Percentiles rank a stretch among this genome's conserved stretches.
Conservation (phyloP, 2,329 filamentous ascomycete species). For the Penicillium sp. region DNA sequence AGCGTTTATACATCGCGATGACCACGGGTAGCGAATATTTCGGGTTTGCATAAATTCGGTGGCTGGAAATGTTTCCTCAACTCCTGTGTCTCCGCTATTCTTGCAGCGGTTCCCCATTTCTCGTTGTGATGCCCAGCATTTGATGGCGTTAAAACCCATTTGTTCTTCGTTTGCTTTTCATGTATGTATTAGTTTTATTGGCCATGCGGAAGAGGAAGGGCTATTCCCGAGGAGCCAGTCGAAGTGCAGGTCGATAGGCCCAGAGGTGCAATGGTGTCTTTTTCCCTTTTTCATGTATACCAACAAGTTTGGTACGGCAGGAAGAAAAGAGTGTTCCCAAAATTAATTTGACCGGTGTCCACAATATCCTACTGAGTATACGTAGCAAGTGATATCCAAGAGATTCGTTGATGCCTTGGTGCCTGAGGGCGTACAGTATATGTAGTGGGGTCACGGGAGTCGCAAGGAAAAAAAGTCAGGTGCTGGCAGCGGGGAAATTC, state of each 20-base stretch:
- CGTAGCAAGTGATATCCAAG: too few relatives aligned
- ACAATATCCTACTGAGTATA: too few relatives aligned
- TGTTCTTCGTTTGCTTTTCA: constrained; percentile 27
- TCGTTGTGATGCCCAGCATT: constrained; percentile 39
- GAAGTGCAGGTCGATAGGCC: constrained; percentile 49
- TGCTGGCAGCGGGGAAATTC: constrained; percentile 19
- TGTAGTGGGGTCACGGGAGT: constrained; percentile 15
- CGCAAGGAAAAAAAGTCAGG: constrained; percentile 17
- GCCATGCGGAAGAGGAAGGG: constrained; percentile 12
- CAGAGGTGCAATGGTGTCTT: constrained; percentile 13
- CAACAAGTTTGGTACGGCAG: constrained; percentile 17
- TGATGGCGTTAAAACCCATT: constrained; percentile 37
- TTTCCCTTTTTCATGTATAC: constrained; percentile 28
- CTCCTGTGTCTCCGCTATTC: constrained; percentile 9
- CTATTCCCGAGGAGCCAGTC: constrained; percentile 24
- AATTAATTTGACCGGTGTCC: neutral
- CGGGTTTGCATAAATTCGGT: constrained; percentile 77
- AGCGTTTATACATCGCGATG: constrained; percentile 91
- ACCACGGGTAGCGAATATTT: constrained; percentile 98
- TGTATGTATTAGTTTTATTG: constrained; percentile 30
- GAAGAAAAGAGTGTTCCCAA: constrained; percentile 13
- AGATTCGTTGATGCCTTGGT: neutral
- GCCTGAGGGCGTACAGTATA: constrained; percentile 1
- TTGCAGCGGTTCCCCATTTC: constrained; percentile 7
- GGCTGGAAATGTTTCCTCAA: constrained; percentile 17